Evolutionary conservation across 2,329 filamentous ascomycete species (phyloP), one percentile per base, ranked within the genome.

Genomic region (Fusarium pseudoanthophilum): DNA sequence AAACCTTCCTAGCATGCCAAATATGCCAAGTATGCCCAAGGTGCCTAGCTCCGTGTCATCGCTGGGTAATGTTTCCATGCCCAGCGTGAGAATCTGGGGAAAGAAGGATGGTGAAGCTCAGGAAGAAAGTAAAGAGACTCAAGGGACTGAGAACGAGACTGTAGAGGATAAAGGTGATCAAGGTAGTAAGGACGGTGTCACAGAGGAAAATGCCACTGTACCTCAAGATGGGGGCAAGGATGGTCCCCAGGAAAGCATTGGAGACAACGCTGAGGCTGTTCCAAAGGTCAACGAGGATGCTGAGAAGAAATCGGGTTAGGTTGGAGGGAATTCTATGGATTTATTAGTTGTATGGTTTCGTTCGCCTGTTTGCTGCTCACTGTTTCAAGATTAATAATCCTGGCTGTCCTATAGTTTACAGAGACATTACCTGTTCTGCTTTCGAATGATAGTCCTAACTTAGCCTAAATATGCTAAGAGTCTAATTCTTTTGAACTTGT

Each of bases 21-120:
- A 28, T 24, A 75, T 84, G 55, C 82, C 82, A 3, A 67, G 49
- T 2, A 79, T 81, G 69, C 78, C 80, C 20, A 76, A 72, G 49
- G 76, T 81, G 2, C 75, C 75, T 1, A 52, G 59, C 67, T 75
- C 80, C 0, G 77, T 81, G 1, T 81, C 80, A 0, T 80, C 79
- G 0, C 49, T 81, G 2, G 77, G 78, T 16, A 74, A 78, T 45
- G 75, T 81, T 2, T 80, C 79, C 2, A 78, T 82, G 67, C 79
- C 81, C 1, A 77, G 73, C 14, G 73, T 81, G n/a, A 78, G 74
- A 7, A 67, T 82, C 0, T 83, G 81, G 53, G 68, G 77, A 9
- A 81, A 78, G 52, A 80, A 74, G 24, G 63, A 69, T 2, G 40
- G 30, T 2, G 39, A 69, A 20, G 8, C 52, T 21, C 55, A 73